Conservation (phyloP, 108 stramenopile genomes). For the Cyclotella choctawhatcheeana region DNA sequence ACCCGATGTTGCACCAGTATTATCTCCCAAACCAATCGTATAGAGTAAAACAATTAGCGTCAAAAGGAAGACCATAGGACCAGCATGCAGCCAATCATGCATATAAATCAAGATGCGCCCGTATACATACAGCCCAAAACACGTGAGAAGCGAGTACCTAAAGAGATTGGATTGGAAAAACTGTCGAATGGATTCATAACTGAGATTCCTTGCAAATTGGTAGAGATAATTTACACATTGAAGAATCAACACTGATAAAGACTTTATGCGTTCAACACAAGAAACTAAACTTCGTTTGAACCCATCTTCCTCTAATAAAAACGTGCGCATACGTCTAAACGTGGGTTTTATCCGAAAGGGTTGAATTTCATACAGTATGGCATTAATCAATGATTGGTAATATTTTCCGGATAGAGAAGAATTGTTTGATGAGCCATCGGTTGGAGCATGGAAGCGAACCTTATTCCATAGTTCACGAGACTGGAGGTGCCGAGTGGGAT, state of each 20-base stretch:
- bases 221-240: constrained; percentile 26
- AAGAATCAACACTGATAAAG: constrained; percentile 4
- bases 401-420: constrained; percentile 21
- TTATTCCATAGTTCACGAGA: constrained; percentile 38
- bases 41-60: constrained; percentile 65
- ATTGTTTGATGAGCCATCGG: not conserved
- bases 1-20: constrained; percentile 50
- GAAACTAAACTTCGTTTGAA: not conserved
- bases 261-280: not conserved
- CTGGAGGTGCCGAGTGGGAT: constrained; percentile 27
- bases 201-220: constrained; percentile 27
- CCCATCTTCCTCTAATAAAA: constrained; percentile 29
- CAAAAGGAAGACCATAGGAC: constrained; percentile 72
- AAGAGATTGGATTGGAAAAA: constrained; percentile 8
- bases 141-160: not conserved
- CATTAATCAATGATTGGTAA: constrained; percentile 37
- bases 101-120: constrained; percentile 21
- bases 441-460: constrained; percentile 28
- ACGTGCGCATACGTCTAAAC: not conserved
- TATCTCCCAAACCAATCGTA: constrained; percentile 78
- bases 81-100: constrained; percentile 59
- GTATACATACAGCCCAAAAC: constrained; percentile 26
- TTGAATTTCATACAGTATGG: constrained; percentile 77
- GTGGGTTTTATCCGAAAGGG: constrained; percentile 64
- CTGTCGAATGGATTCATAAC: constrained; percentile 18